Base-by-base conservation (phyloP, 2,329 filamentous ascomycete genomes). In the Hortaea werneckii region DNA sequence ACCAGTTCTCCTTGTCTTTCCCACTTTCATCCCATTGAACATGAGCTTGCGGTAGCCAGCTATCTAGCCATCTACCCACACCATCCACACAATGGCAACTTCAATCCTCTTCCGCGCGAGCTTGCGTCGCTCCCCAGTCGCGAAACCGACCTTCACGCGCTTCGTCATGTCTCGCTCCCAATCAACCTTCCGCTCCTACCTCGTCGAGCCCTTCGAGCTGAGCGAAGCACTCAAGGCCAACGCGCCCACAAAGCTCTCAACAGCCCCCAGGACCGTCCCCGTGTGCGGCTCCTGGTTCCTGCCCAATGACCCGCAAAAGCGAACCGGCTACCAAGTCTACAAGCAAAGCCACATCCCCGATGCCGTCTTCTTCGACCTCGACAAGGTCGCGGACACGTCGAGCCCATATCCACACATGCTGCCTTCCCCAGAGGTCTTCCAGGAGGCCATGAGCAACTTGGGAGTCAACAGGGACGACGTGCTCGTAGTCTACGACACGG, bases 401-500 rank as follows among this genome's bases (percentile, higher is more conserved):
- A 94, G 85, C 45, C 85, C 87, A 1, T 96, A 95, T 64, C 90
- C 92, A 6, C 92, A 98, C 65, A 98, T 98, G 92, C 79, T 98
- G 2, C 92, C 92, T 2, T 82, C 77, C 6, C 75, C 85, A 34
- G 80, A 85, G 59, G 76, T 79, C 43, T 96, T 98, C 62, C 85
- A 87, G 39, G 78, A 82, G 44, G 87, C 89, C 37, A 94, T 98
- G 89, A 83, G 85, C 56, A 79, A 84, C 54, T 70, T 98, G 41
- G 92, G 92, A 6, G 92, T 98, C 54, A 79, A 81, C 46, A 79
- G 80, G 51, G 87, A 95, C 54, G 92, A 98, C 55, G 85, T 81
- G 32, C 79, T 98, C 4, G 92, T 98, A 0, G 87, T 98, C 5
- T 98, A 98, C 62, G 92, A 98, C 64, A 83, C 81, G 28, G 83